These are phyloP conservation scores for Saitozyma podzolica DNA, from an alignment of 768 basidiomycete species.

Conservation along the genomic window DNA sequence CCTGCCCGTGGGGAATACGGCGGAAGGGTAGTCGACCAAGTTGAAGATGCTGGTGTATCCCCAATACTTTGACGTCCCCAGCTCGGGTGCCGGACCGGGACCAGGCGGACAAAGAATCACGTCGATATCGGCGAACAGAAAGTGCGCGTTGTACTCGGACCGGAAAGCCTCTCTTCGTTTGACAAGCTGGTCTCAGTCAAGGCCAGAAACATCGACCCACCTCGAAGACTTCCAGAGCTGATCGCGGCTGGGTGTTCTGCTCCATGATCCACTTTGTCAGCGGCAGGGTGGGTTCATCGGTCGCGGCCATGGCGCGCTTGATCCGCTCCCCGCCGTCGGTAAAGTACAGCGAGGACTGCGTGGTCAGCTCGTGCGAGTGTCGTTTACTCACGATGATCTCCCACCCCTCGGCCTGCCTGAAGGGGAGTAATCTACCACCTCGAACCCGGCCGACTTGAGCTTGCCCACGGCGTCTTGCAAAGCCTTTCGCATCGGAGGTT, in stretches of 20 bases:
- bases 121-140: conserved; percentile 18
- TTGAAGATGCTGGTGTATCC: conserved; percentile 42
- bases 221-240: conserved; percentile 11
- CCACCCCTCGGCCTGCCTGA: conserved; percentile 16
- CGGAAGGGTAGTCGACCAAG: conserved; percentile 40
- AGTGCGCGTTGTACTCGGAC: conserved; percentile 12
- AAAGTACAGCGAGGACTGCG: conserved; percentile 20
- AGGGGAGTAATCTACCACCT: conserved; percentile 13
- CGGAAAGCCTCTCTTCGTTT: conserved; percentile 22
- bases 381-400: conserved; percentile 14
- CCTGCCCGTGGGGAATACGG: conserved; percentile 36
- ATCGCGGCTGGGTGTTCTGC: conserved; percentile 8
- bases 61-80: conserved; percentile 38
- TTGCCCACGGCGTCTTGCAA: conserved; percentile 53
- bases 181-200: conserved; percentile 12
- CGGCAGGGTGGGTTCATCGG: conserved; percentile 31
- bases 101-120: conserved; percentile 29
- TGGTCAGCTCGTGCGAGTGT: background rate
- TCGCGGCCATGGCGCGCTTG: conserved; percentile 2
- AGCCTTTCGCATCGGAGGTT: conserved; percentile 29
- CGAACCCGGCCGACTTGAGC: conserved; percentile 10
- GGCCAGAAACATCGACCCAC: conserved; percentile 9
- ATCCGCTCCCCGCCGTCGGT: conserved; percentile 25
- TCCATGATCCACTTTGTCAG: conserved; percentile 35
- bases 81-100: conserved; percentile 26